Evolutionary conservation across 2,329 filamentous ascomycete genomes (phyloP), one percentile per base, ranked within the genome.

Genomic region (Sclerotinia trifoliorum): DNA sequence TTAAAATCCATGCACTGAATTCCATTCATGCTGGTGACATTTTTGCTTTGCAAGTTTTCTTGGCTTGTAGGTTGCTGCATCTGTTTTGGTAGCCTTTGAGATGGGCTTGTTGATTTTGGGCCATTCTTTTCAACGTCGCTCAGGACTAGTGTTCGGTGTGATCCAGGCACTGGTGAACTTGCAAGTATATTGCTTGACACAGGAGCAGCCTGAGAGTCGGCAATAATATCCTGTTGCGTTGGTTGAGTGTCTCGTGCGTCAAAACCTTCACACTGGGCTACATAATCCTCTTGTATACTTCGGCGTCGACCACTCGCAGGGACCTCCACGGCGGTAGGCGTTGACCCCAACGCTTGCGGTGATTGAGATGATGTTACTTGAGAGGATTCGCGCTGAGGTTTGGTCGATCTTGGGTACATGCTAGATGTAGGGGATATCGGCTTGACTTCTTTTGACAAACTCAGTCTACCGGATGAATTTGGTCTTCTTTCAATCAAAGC

Each of bases 231-330:
- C 35, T 73, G 68, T 48, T 69, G 71, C 39, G 60, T 63, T 54
- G 63, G 63, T 42, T 75, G 74, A 7, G 72, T 73, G 70, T 75
- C 73, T 49, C 70, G 67, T 15, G 73, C 71, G 69, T 76, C 72
- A 46, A 32, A 44, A 0, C 73, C 76, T 19, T 70, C 69, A 64
- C 72, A 74, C 63, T 77, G 75, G 11, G 73, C 71, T 19, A 74
- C 54, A 29, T 75, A 75, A 2, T 75, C 73, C 15, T 78, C 75
- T 58, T 74, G 68, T 3, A 71, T 35, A 51, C 70, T 74, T 52
- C 72, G 67, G 39, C 71, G 68, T 46, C 73, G 70, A 24, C 70
- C 69, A 35, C 74, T 76, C 2, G 74, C 74, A 39, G 73, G 74
- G 13, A 74, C 70, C 68, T 73, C 73, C 0, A 74, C 63, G n/a